These are phyloP conservation scores for Arxiozyma slooffiae DNA, from an alignment of 1,139 yeast genomes.

Conservation along the genomic window DNA sequence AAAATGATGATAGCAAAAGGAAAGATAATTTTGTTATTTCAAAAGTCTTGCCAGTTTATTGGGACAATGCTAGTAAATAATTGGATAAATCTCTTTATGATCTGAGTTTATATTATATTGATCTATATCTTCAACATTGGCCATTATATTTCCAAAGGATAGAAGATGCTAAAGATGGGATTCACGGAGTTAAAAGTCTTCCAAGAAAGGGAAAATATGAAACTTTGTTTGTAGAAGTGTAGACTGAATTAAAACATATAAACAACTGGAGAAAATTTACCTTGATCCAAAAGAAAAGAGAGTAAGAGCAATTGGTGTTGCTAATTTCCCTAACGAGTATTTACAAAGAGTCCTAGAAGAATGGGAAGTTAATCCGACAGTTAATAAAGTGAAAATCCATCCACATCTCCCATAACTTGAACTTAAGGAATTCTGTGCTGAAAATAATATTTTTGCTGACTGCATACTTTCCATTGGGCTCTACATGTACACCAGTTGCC, in stretches of 20 bases:
- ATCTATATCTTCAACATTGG: constrained; percentile 54
- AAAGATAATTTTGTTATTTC: constrained; percentile 53
- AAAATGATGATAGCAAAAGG: constrained; percentile 41
- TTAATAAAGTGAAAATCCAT: constrained; percentile 51
- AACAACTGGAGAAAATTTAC: constrained; percentile 39
- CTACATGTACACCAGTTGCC: constrained; percentile 44
- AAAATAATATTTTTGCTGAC: constrained; percentile 40
- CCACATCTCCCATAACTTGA: constrained; percentile 49
- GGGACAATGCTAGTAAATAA: constrained; percentile 33
- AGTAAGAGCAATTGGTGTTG: constrained; percentile 50
- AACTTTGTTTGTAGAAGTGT: constrained; percentile 36
- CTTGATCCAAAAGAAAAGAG: constrained; percentile 31
- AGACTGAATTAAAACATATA: constrained; percentile 41
- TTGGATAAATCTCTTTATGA: constrained; percentile 33
- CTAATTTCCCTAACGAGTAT: constrained; percentile 43
- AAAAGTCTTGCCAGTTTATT: constrained; percentile 47
- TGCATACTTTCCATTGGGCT: constrained; percentile 56
- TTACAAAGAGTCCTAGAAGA: constrained; percentile 40
- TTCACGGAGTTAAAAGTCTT: constrained; percentile 15
- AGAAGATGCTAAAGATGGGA: constrained; percentile 32
- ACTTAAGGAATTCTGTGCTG: constrained; percentile 36
- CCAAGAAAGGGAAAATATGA: constrained; percentile 33
- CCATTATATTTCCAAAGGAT: constrained; percentile 44
- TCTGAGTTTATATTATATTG: constrained; percentile 49
- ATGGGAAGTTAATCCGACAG: constrained; percentile 40